A percentile compares a stretch with the other conserved stretches of the same genome.
Evolutionary conservation across 106 monocot genomes (phyloP).

Genomic region (Agapanthus africanus): DNA sequence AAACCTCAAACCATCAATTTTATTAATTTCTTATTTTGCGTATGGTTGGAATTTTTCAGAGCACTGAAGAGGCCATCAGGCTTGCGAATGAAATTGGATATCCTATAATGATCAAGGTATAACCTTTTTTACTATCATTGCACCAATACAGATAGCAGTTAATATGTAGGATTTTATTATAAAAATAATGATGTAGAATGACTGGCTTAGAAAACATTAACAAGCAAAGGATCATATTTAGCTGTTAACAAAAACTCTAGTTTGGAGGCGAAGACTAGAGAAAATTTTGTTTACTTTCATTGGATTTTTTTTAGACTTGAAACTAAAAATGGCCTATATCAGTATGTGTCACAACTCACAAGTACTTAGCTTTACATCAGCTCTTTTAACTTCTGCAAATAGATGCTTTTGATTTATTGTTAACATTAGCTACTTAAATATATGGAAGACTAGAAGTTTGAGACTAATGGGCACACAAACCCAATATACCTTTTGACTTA

Average conservation of each 20-base stretch:
- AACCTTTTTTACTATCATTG: neutral
- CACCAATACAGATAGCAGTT: neutral
- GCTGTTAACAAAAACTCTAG: neutral
- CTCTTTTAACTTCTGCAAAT: neutral
- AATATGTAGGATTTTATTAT: neutral
- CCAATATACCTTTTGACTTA: no score
- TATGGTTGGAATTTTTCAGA: slow-evolving; percentile 31
- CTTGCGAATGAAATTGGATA: slow-evolving; percentile 76
- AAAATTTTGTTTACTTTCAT: neutral
- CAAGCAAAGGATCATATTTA: neutral
- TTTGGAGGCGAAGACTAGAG: neutral
- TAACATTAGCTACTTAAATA: neutral
- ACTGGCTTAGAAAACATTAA: neutral
- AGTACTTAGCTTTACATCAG: neutral
- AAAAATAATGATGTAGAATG: neutral
- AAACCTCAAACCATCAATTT: neutral
- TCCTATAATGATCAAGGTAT: slow-evolving; percentile 97
- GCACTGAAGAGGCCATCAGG: slow-evolving; percentile 77
- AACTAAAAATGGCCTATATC: no score
- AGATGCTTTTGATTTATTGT: neutral
- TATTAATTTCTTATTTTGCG: neutral
- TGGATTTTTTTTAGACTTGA: neutral
- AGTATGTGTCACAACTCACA: neutral
- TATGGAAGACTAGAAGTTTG: neutral
- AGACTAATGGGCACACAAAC: neutral